These are phyloP conservation scores for Pleurotus cornucopiae DNA, from an alignment of 768 basidiomycete species.

Conservation along the genomic window DNA sequence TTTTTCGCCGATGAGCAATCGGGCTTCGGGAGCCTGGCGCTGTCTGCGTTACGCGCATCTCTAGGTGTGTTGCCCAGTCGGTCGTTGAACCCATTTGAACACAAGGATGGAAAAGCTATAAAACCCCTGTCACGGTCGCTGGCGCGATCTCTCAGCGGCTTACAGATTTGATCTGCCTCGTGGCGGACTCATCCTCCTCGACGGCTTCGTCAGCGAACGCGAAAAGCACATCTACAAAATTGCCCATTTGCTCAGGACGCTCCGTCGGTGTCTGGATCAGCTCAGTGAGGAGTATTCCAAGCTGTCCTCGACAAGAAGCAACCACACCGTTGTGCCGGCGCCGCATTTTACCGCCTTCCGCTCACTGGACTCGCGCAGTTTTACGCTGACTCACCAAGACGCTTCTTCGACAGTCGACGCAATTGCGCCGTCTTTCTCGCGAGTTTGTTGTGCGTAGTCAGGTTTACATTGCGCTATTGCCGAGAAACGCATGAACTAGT, in stretches of 20 bases:
- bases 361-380: background rate
- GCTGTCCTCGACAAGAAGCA: background rate
- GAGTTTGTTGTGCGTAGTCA: background rate
- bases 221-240: background rate
- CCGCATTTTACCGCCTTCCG: background rate
- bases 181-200: no score
- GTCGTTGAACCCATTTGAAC: no score
- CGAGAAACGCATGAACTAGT: background rate
- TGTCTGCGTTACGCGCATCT: no score
- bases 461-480: background rate
- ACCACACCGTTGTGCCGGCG: background rate
- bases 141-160: background rate
- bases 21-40: no score
- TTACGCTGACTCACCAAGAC: background rate
- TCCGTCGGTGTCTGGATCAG: background rate
- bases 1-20: no score
- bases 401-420: background rate
- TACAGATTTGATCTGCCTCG: no score
- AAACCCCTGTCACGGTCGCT: background rate
- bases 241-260: background rate
- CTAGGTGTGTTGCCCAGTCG: no score
- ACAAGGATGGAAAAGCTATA: no score
- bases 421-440: background rate
- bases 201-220: background rate
- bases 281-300: background rate